Evolutionary conservation across 192 early-diverging fungal species (phyloP).

Genomic region (Chytriomyces confervae): DNA sequence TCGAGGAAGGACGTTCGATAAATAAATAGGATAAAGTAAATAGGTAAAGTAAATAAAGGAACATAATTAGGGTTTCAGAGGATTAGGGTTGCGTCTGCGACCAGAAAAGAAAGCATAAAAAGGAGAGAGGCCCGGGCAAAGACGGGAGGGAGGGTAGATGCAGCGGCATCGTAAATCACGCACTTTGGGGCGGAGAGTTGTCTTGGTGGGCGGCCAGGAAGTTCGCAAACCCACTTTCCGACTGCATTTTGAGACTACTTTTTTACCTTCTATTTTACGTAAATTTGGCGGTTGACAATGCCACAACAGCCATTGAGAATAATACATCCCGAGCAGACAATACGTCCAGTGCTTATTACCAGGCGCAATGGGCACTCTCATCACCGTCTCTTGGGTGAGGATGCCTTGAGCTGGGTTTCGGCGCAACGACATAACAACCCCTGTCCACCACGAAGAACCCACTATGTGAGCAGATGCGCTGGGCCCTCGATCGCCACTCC

Average conservation of each 20-base stretch:
- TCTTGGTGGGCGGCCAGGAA: too few species aligned
- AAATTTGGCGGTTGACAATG: background rate
- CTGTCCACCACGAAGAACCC: conserved; percentile 16
- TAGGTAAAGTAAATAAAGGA: background rate
- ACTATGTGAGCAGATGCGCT: conserved; percentile 44
- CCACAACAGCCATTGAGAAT: background rate
- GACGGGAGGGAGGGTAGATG: background rate
- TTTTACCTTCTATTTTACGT: background rate
- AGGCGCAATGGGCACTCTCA: conserved; percentile 12
- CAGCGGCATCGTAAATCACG: background rate
- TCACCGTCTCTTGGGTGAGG: conserved; percentile 34
- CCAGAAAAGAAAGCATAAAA: background rate
- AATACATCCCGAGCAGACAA: background rate
- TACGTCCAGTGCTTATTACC: background rate
- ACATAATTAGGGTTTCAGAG: background rate
- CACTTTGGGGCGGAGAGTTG: background rate
- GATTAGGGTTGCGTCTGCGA: background rate
- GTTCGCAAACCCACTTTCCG: background rate
- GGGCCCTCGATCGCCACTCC: conserved; percentile 56
- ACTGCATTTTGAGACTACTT: background rate
- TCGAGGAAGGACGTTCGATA: background rate
- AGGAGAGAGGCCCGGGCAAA: background rate
- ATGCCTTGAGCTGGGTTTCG: background rate
- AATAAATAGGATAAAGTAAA: too few species aligned
- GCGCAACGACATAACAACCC: background rate